Evolutionary conservation across 2,329 filamentous ascomycete species (phyloP).

Genomic region (Cladosporium halotolerans): DNA sequence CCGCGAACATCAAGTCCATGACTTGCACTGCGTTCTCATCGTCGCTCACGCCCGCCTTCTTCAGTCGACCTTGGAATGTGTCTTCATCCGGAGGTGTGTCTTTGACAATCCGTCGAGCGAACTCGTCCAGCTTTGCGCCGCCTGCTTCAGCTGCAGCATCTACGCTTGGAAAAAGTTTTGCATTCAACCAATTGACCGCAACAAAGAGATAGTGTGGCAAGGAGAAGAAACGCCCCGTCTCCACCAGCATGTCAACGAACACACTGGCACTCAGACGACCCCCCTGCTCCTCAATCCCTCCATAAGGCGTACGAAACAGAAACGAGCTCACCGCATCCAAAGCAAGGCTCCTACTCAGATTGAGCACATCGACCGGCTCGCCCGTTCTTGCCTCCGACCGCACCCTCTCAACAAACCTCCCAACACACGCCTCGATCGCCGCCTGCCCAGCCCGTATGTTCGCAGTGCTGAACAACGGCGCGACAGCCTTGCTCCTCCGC

Average conservation of each 20-base stretch:
- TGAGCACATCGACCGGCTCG: conserved; percentile 43
- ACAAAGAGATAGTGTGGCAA: conserved; percentile 40
- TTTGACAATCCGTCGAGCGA: conserved; percentile 24
- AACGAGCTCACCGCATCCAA: conserved; percentile 51
- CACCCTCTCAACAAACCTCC: conserved; percentile 38
- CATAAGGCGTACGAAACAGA: conserved; percentile 48
- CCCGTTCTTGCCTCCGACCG: conserved; percentile 27
- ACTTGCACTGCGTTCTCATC: conserved; percentile 45
- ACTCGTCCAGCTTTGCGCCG: conserved; percentile 40
- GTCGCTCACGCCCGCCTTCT: conserved; percentile 38
- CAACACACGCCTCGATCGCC: conserved; percentile 37
- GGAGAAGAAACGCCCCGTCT: conserved; percentile 51
- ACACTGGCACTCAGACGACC: conserved; percentile 37
- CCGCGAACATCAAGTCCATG: conserved; percentile 51
- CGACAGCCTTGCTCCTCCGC: conserved; percentile 45
- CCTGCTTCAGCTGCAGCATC: conserved; percentile 28
- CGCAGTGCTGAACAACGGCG: conserved; percentile 45
- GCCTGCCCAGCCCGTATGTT: conserved; percentile 36
- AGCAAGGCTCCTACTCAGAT: conserved; percentile 44
- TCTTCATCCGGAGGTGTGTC: conserved; percentile 24
- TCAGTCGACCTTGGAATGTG: conserved; percentile 45
- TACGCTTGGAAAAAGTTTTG: conserved; percentile 25
- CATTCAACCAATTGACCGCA: conserved; percentile 31
- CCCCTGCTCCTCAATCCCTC: conserved; percentile 38
- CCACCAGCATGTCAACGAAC: conserved; percentile 52